Percentiles rank a stretch among this genome's conserved stretches.
Conservation (phyloP, 441 rosid species). For the Manihot esculenta region DNA sequence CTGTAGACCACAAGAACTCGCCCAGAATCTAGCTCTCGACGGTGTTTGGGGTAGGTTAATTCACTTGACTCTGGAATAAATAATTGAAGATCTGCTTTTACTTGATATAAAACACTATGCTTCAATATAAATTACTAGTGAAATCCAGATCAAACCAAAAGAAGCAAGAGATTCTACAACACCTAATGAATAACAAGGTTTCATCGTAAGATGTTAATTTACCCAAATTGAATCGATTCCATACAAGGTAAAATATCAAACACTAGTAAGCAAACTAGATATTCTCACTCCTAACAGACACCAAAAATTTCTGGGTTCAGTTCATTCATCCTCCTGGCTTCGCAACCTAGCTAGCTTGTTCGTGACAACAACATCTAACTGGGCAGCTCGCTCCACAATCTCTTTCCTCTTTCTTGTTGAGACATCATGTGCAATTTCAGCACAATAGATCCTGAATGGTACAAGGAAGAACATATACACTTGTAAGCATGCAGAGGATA, state of each 20-base stretch:
- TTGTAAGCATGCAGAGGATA: background rate
- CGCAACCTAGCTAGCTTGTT: conserved; percentile 85
- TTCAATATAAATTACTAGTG: too few relatives aligned
- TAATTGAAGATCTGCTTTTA: too few relatives aligned
- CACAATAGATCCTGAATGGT: conserved; percentile 69
- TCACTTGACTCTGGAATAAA: too few relatives aligned
- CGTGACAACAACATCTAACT: conserved; percentile 71
- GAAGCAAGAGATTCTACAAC: too few relatives aligned
- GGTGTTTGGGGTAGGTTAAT: too few relatives aligned
- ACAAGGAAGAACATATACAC: background rate
- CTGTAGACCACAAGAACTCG: too few relatives aligned
- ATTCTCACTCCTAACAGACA: background rate
- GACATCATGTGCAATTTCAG: conserved; percentile 78
- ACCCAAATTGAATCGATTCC: conserved; percentile 33
- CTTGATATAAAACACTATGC: too few relatives aligned
- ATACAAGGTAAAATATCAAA: background rate
- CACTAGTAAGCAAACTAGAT: background rate
- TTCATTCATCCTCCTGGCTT: conserved; percentile 86
- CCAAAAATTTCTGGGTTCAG: too few relatives aligned
- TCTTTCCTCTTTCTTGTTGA: conserved; percentile 78
- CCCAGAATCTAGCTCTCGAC: too few relatives aligned
- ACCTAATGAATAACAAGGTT: background rate
- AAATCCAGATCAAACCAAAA: too few relatives aligned
- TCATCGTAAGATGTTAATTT: background rate
- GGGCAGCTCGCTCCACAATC: conserved; percentile 86